These are phyloP conservation scores for Roridomyces roridus DNA, from an alignment of 768 basidiomycete species.

Conservation along the genomic window DNA sequence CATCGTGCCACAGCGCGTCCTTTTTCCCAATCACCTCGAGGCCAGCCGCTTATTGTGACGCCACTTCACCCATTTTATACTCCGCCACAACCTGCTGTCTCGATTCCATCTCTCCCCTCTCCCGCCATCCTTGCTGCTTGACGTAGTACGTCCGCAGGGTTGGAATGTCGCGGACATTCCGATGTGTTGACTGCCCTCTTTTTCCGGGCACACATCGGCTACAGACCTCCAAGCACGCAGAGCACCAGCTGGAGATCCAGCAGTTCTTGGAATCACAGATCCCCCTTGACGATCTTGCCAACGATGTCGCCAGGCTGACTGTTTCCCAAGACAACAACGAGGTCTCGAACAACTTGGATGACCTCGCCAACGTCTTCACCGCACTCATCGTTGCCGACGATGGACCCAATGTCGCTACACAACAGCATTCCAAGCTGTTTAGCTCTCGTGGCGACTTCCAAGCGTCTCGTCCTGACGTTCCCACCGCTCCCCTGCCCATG, in stretches of 20 bases:
- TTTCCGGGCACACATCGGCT: background rate
- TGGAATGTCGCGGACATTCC: background rate
- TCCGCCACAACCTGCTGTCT: no score
- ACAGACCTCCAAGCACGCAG: background rate
- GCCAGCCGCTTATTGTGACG: no score
- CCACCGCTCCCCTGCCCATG: background rate
- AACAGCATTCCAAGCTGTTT: slow-evolving; percentile 6
- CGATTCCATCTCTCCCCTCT: background rate
- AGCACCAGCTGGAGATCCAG: background rate
- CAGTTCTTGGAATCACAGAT: background rate
- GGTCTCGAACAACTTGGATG: background rate
- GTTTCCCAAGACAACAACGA: background rate
- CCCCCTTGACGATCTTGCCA: background rate
- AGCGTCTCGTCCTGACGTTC: background rate
- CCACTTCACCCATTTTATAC: no score
- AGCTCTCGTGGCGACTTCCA: slow-evolving; percentile 12
- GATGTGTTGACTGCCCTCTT: background rate
- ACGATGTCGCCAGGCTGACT: background rate
- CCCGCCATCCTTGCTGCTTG: background rate
- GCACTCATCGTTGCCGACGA: slow-evolving; percentile 1
- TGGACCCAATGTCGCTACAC: background rate
- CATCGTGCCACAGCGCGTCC: no score
- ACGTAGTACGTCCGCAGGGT: background rate
- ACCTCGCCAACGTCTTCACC: slow-evolving; percentile 1
- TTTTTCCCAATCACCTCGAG: no score